Conservation (phyloP, 2,329 filamentous ascomycete species). For the Lithohypha guttulata region DNA sequence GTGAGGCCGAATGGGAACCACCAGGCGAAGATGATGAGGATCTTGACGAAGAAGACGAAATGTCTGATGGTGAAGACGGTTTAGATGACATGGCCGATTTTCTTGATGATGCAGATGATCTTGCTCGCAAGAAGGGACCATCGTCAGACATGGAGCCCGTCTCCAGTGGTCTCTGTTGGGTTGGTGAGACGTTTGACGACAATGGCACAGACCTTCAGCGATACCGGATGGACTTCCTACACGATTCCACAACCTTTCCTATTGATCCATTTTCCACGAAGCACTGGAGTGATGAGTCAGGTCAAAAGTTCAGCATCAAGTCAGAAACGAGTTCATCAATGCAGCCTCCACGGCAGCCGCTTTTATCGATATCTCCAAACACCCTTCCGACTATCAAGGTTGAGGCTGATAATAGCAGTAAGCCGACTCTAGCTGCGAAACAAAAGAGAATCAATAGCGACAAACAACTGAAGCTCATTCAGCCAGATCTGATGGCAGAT, state of each 20-base stretch:
- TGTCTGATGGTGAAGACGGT: conserved; percentile 50
- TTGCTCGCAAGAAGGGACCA: conserved; percentile 46
- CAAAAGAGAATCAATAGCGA: conserved; percentile 4
- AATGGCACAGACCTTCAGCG: conserved; percentile 42
- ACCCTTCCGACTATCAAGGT: conserved; percentile 6
- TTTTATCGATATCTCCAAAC: conserved; percentile 16
- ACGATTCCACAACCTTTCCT: conserved; percentile 26
- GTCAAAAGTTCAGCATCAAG: conserved; percentile 17
- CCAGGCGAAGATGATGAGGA: conserved; percentile 63
- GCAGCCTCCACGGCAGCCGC: conserved; percentile 23
- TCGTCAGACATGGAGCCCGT: conserved; percentile 63
- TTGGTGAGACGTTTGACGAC: conserved; percentile 41
- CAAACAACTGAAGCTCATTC: conserved; percentile 32
- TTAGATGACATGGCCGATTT: conserved; percentile 84
- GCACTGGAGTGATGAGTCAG: conserved; percentile 54
- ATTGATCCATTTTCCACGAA: conserved; percentile 77
- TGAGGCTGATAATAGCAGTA: conserved; percentile 2
- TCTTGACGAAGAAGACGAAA: conserved; percentile 54
- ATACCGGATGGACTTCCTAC: conserved; percentile 56
- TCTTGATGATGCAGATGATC: conserved; percentile 74
- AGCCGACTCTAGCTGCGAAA: not conserved
- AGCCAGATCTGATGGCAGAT: conserved; percentile 49
- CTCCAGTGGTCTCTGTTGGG: conserved; percentile 75
- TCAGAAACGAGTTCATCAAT: conserved; percentile 17
- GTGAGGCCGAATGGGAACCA: conserved; percentile 56